These are phyloP conservation scores for Eucalyptus curtisii DNA, from an alignment of 345 rosid species.

Conservation along the genomic window DNA sequence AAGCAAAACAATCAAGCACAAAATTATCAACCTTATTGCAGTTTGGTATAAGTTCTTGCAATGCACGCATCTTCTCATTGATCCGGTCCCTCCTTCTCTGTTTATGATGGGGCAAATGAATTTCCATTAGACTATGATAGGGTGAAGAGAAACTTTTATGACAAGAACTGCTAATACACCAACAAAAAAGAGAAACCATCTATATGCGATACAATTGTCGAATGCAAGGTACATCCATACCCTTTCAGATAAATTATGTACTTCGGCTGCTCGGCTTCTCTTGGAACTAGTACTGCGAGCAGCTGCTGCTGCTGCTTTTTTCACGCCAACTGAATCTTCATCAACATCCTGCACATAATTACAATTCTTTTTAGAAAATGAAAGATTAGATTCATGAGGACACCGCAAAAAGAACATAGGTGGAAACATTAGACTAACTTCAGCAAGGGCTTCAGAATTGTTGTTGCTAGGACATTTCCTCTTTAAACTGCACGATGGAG, in stretches of 20 bases:
- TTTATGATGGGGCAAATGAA: background rate
- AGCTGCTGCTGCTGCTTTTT: slow-evolving; percentile 18
- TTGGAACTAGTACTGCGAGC: slow-evolving; percentile 31
- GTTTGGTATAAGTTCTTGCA: slow-evolving; percentile 94
- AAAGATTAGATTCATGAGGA: background rate
- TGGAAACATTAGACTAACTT: slow-evolving; percentile 17
- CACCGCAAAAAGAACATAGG: background rate
- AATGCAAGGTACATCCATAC: slow-evolving; percentile 21
- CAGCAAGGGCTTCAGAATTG: slow-evolving; percentile 56
- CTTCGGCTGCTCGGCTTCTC: slow-evolving; percentile 94
- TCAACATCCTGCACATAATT: slow-evolving; percentile 46
- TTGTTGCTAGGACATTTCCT: slow-evolving; percentile 42
- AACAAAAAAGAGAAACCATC: background rate
- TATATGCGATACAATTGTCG: background rate
- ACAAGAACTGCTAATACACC: background rate
- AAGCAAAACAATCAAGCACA: background rate
- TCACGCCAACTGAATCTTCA: slow-evolving; percentile 45
- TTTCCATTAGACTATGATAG: background rate
- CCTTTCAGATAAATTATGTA: slow-evolving; percentile 95
- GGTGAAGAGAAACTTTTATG: background rate
- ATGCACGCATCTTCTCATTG: slow-evolving; percentile 88
- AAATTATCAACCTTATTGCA: slow-evolving; percentile 56
- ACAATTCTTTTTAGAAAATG: background rate
- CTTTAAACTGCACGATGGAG: slow-evolving; percentile 37
- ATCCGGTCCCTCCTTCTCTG: slow-evolving; percentile 93